A percentile compares a stretch with the other conserved stretches of the same genome.
Conservation (phyloP, 78 protist genomes). For the Dictyostelium purpureum region DNA sequence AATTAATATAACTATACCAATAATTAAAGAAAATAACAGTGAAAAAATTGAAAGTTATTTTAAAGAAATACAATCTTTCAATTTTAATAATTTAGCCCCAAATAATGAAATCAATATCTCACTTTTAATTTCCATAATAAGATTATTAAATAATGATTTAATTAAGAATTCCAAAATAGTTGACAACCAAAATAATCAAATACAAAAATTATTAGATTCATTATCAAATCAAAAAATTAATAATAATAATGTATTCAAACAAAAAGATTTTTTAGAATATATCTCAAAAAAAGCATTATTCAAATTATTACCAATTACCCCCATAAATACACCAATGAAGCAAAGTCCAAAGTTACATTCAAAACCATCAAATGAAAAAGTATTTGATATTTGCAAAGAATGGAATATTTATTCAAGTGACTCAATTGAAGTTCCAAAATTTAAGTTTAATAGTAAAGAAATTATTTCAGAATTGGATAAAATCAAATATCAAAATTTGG, state of each 20-base stretch:
- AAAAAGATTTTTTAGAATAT: not conserved
- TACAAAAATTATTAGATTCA: not conserved
- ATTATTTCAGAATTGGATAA: not conserved
- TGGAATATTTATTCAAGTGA: not conserved
- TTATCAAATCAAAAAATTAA: not conserved
- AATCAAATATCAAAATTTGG: too few relatives aligned
- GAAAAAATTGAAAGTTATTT: too few relatives aligned
- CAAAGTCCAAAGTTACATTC: not conserved
- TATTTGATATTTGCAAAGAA: constrained; percentile 3
- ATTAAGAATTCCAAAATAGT: not conserved
- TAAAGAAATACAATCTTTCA: too few relatives aligned
- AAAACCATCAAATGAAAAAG: not conserved
- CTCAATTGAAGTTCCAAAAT: not conserved
- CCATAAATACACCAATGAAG: not conserved
- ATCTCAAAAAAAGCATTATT: not conserved
- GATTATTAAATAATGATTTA: constrained; percentile 3
- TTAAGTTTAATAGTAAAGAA: not conserved
- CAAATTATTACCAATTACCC: not conserved
- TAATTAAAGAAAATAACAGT: too few relatives aligned
- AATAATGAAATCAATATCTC: not conserved
- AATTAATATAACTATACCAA: not conserved
- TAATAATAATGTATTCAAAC: not conserved
- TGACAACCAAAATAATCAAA: not conserved
- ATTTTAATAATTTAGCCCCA: too few relatives aligned
- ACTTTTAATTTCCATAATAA: not conserved